These are phyloP conservation scores for Cupressus sempervirens DNA, from an alignment of 75 land plant species.

Conservation along the genomic window DNA sequence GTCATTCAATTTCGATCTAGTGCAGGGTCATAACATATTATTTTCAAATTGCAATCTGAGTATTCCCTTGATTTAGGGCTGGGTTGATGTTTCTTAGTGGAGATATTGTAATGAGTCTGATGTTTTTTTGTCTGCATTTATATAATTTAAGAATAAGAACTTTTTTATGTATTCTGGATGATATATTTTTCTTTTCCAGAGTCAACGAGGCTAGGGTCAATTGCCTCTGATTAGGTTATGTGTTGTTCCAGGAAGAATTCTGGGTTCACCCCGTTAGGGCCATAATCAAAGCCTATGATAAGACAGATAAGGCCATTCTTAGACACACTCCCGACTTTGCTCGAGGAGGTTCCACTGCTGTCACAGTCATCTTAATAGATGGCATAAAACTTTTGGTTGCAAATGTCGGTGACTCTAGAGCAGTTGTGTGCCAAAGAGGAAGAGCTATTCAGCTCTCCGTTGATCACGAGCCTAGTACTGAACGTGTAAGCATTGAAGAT, in stretches of 20 bases:
- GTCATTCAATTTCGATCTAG: neutral
- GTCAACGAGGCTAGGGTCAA: neutral
- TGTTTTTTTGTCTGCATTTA: neutral
- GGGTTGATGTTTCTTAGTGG: neutral
- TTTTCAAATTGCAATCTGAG: neutral
- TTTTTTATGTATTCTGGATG: neutral
- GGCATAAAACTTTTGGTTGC: slow-evolving; percentile 58
- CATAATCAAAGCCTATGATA: slow-evolving; percentile 9
- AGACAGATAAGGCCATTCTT: slow-evolving; percentile 8
- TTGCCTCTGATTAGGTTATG: neutral
- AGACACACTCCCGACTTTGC: slow-evolving; percentile 1
- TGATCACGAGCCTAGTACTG: slow-evolving; percentile 80
- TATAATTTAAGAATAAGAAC: neutral
- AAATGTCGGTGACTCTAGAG: slow-evolving; percentile 93
- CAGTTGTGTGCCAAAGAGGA: slow-evolving; percentile 56
- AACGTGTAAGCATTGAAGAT: slow-evolving; percentile 52
- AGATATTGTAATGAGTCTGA: neutral
- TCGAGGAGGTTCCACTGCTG: slow-evolving; percentile 74
- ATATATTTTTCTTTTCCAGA: neutral
- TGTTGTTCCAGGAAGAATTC: slow-evolving; percentile 7
- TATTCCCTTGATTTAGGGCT: neutral
- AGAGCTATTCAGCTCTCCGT: slow-evolving; percentile 51
- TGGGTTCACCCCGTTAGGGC: slow-evolving; percentile 1
- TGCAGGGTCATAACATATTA: neutral
- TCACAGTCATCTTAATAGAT: slow-evolving; percentile 79